Evolutionary conservation across 2,329 filamentous ascomycete genomes (phyloP).

Genomic region (Thielaviopsis punctulata): DNA sequence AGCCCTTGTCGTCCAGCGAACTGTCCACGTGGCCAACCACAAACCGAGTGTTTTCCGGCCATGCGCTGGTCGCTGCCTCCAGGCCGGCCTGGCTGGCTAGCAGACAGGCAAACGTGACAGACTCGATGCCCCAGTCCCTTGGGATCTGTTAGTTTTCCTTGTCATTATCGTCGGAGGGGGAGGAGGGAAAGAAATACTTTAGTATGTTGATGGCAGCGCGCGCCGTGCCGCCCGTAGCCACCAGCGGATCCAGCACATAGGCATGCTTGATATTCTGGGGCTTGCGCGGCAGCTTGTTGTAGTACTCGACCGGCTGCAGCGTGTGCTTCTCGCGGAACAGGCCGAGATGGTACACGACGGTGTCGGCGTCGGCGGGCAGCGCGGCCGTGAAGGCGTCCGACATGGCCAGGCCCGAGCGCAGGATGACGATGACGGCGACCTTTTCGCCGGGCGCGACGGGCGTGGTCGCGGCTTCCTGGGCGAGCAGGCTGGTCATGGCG

Average conservation of each 20-base stretch:
- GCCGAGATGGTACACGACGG: constrained; percentile 82
- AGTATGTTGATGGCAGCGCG: constrained; percentile 79
- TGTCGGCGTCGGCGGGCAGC: constrained; percentile 60
- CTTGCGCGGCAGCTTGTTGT: constrained; percentile 86
- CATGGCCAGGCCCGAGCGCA: constrained; percentile 24
- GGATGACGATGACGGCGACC: constrained; percentile 19
- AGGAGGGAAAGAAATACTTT: too few relatives aligned
- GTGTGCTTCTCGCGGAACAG: constrained; percentile 82
- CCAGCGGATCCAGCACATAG: constrained; percentile 78
- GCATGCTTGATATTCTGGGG: constrained; percentile 36
- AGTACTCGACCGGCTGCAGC: constrained; percentile 85
- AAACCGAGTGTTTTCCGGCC: constrained; percentile 60
- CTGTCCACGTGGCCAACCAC: constrained; percentile 70
- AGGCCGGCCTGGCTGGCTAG: constrained; percentile 60
- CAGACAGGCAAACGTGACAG: constrained; percentile 59
- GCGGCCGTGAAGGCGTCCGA: constrained; percentile 43
- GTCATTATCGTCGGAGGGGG: too few relatives aligned
- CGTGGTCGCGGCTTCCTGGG: constrained; percentile 13
- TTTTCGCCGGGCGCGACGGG: constrained; percentile 14
- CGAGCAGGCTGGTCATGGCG: constrained; percentile 15
- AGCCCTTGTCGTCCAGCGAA: constrained; percentile 58
- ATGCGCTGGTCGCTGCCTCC: constrained; percentile 52
- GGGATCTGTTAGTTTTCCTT: not conserved
- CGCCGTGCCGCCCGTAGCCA: constrained; percentile 83
- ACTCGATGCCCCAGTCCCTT: constrained; percentile 72